A percentile compares a stretch with the other conserved stretches of the same genome.
phyloP scores from a whole-genome alignment of 1,284 basidiomycete genomes.

The Volvariella surrecta region DNA sequence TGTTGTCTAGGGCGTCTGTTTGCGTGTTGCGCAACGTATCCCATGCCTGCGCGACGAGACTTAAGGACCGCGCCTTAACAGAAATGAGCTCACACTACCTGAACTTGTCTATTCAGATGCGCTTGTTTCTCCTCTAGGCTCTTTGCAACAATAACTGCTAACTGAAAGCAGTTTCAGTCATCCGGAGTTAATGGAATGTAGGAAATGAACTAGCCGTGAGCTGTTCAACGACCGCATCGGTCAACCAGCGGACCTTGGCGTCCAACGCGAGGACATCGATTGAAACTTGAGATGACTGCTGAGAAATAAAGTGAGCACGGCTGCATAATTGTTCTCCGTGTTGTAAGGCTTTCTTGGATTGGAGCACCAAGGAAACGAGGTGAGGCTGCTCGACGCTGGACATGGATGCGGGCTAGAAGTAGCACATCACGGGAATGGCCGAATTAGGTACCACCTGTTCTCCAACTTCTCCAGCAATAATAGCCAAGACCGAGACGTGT shows the following conservation, averaged over 20 bases:
- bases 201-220: conserved; percentile 43
- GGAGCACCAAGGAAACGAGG: conserved; percentile 64
- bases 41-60: conserved; percentile 48
- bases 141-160: conserved; percentile 64
- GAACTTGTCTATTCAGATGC: conserved; percentile 47
- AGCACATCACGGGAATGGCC: conserved; percentile 12
- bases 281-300: conserved; percentile 50
- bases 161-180: conserved; percentile 26
- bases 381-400: conserved; percentile 33
- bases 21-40: conserved; percentile 51
- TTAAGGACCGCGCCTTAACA: conserved; percentile 1
- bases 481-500: too few relatives aligned
- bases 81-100: conserved; percentile 30
- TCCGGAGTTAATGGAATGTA: neutral
- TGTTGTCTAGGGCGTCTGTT: conserved; percentile 49
- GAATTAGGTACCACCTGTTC: too few relatives aligned
- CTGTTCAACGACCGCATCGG: conserved; percentile 63
- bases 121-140: conserved; percentile 61
- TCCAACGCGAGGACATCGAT: conserved; percentile 68
- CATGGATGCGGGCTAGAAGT: conserved; percentile 11
- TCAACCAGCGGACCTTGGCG: conserved; percentile 70
- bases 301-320: conserved; percentile 49
- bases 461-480: too few relatives aligned
- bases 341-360: conserved; percentile 73
- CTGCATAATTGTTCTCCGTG: conserved; percentile 67